Percentiles rank a stretch among this genome's conserved stretches.
Evolutionary conservation across 352 stramenopile species (phyloP).

Genomic region (Plasmopara halstedii): DNA sequence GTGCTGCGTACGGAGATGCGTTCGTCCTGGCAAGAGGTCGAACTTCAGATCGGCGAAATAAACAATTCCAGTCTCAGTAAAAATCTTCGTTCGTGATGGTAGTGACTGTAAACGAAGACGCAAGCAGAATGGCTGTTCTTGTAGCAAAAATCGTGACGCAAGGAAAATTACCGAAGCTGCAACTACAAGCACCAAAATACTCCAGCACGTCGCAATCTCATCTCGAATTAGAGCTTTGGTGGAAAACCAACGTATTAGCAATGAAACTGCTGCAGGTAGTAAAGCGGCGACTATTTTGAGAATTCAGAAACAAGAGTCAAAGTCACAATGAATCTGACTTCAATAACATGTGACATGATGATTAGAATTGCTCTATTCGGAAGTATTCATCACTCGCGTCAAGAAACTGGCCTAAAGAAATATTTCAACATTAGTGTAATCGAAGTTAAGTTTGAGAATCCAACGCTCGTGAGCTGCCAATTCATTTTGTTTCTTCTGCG

Average conservation of each 20-base stretch:
- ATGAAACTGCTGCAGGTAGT: constrained; percentile 19
- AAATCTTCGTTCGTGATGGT: no score
- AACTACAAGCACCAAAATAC: constrained; percentile 20
- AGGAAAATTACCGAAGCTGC: constrained; percentile 4
- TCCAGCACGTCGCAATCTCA: constrained; percentile 14
- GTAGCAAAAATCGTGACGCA: constrained; percentile 5
- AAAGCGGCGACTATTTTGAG: constrained; percentile 10
- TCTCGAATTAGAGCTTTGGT: constrained; percentile 30
- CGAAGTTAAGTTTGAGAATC: no score
- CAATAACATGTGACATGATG: no score
- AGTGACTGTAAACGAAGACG: not conserved
- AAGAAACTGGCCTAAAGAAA: no score
- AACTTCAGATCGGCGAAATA: not conserved
- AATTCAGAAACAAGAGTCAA: no score
- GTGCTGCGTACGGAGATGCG: constrained; percentile 4
- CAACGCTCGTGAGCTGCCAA: no score
- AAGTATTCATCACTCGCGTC: no score
- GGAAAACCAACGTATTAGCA: constrained; percentile 18
- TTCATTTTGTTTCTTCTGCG: no score
- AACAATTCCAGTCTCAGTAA: no score
- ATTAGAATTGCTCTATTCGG: no score
- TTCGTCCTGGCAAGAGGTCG: not conserved
- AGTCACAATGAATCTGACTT: no score
- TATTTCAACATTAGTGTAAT: no score
- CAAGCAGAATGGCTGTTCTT: not conserved